Base-by-base conservation (phyloP, 345 rosid genomes). In the Eucalyptus camaldulensis region DNA sequence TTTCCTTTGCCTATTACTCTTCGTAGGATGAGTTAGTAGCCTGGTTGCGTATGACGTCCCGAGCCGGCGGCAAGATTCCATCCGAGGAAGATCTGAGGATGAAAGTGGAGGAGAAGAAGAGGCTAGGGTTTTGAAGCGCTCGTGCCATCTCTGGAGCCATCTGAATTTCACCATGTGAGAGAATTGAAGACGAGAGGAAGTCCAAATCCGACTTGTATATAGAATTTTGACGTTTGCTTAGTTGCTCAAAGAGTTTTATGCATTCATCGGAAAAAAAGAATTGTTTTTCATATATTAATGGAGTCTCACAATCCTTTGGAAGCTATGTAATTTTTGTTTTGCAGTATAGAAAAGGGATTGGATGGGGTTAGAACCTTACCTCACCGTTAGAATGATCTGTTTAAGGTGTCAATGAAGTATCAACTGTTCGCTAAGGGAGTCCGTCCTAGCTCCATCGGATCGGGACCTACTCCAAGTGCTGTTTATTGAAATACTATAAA, bases 1-100 rank as follows among this genome's bases (percentile, higher is more conserved):
- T 37, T 62, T 62, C 12, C 13, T 56, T 58, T 29, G 86, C 47
- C 85, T 90, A 81, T 88, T 85, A 90, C 92, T 5, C 6, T 56
- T 22, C 62, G 24, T 22, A 96, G 99, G 97, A 96, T n/a, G 99
- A 97, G 94, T 93, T 97, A 29, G 91, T 90, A 89, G 94, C 94
- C 31, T 97, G 99, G 97, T 95, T 96, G 96, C 47, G 37, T 7
- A 92, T 89, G 10, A 91, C 91, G 22, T 51, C 60, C 11, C 93
- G 62, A 89, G 87, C 86, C 16, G 94, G 94, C 11, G 91, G 90
- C 24, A 89, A 90, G 87, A 67, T 91, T 62, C 99, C 96, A 21
- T 92, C 95, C 0, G 94, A 93, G 87, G 95, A 97, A 88, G 96
- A 94, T 54, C 90, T 96, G 65, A 91, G 90, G 89, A 62, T 56